Evolutionary conservation across 176 grass and related monocot genomes (phyloP).

Genomic region (Oryza rufipogon): DNA sequence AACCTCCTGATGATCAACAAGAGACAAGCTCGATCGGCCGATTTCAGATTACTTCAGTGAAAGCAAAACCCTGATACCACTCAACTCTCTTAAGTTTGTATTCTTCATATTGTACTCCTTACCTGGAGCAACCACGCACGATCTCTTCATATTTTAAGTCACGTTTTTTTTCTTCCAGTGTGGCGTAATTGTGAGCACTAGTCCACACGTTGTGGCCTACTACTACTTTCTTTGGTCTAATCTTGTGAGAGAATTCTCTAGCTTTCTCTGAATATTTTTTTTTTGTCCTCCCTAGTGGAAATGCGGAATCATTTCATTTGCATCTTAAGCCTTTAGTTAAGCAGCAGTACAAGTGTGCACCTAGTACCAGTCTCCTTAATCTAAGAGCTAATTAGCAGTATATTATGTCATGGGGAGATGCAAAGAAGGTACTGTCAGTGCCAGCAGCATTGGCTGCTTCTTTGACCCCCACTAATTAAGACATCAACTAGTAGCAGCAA

Average conservation of each 20-base stretch:
- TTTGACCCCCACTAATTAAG: conserved; percentile 49
- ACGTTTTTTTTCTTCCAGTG: too few species aligned
- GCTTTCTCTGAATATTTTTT: too few species aligned
- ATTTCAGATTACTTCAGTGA: not conserved
- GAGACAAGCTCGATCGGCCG: not conserved
- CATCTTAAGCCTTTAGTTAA: not conserved
- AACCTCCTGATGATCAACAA: not conserved
- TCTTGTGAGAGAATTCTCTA: not conserved
- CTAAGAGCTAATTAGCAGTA: not conserved
- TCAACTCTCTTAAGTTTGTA: not conserved
- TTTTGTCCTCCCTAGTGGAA: not conserved
- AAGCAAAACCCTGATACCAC: not conserved
- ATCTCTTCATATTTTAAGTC: too few species aligned
- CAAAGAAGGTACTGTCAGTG: conserved; percentile 23
- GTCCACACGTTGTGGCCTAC: not conserved
- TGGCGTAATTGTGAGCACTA: not conserved
- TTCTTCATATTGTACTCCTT: not conserved
- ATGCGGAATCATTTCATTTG: not conserved
- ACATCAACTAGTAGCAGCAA: conserved; percentile 15
- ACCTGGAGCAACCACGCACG: not conserved
- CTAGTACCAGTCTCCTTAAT: not conserved
- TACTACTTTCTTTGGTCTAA: not conserved
- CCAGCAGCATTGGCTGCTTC: conserved; percentile 19
- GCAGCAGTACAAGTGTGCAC: not conserved
- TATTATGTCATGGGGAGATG: not conserved